Conservation (phyloP, 106 monocot species). For the Ottelia alismoides region DNA sequence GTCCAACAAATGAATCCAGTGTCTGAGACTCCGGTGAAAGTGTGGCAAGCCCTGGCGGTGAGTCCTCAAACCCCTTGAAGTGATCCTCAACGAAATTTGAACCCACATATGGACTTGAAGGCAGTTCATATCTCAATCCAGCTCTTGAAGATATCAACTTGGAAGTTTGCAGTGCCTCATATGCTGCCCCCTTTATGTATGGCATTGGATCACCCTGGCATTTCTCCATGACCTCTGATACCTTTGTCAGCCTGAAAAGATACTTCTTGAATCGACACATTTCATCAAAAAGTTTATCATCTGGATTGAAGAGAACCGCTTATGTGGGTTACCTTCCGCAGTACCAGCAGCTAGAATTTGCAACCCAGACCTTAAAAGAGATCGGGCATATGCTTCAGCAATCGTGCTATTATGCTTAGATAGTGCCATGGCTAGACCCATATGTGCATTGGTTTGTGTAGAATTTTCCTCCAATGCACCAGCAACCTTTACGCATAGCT, state of each 20-base stretch:
- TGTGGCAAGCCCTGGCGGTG: constrained; percentile 17
- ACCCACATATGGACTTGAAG: constrained; percentile 22
- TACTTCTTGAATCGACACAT: constrained; percentile 68
- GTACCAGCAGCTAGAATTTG: constrained; percentile 25
- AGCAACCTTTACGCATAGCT: constrained; percentile 70
- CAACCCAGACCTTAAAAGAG: constrained; percentile 64
- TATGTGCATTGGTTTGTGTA: constrained; percentile 70
- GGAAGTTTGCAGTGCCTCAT: constrained; percentile 72
- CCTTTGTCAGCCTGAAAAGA: constrained; percentile 36
- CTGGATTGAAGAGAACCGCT: constrained; percentile 73
- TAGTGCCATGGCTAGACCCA: constrained; percentile 81
- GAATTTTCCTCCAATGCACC: constrained; percentile 64
- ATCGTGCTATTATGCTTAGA: constrained; percentile 66
- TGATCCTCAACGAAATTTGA: constrained; percentile 20
- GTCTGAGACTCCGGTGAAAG: constrained; percentile 68
- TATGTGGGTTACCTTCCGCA: constrained; percentile 67
- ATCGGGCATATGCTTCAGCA: constrained; percentile 77
- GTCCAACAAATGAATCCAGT: constrained; percentile 45
- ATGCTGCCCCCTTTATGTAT: constrained; percentile 76
- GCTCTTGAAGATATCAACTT: constrained; percentile 35
- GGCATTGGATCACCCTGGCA: constrained; percentile 66
- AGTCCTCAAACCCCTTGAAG: neutral
- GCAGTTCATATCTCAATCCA: constrained; percentile 30
- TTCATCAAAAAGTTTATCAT: constrained; percentile 96
- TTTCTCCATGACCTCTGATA: constrained; percentile 61